A percentile compares a stretch with the other conserved stretches of the same genome.
phyloP scores from a whole-genome alignment of 495 filamentous ascomycete species.

The Schizothecium vesticola region DNA sequence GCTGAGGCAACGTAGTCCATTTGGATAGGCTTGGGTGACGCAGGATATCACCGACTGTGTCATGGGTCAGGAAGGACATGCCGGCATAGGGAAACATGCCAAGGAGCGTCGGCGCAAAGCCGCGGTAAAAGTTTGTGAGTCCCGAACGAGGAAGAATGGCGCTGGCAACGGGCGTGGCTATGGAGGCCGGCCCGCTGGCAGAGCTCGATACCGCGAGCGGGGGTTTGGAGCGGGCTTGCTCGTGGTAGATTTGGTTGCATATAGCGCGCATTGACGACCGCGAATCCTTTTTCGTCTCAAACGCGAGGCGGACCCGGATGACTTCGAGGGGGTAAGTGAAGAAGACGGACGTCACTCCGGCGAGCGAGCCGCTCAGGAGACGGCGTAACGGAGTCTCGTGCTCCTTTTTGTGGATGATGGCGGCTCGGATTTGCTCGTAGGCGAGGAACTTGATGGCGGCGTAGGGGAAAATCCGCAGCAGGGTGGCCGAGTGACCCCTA shows the following conservation, averaged over 20 bases:
- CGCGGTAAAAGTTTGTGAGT: constrained; percentile 87
- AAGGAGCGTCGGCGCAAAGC: constrained; percentile 79
- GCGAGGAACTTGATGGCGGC: constrained; percentile 96
- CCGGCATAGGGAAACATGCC: constrained; percentile 98
- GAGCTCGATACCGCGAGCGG: not conserved
- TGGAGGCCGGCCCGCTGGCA: constrained; percentile 16
- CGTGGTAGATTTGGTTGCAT: constrained; percentile 77
- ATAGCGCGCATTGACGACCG: constrained; percentile 64
- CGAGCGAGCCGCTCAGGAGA: constrained; percentile 70
- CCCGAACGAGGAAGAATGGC: constrained; percentile 56
- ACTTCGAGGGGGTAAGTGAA: constrained; percentile 94
- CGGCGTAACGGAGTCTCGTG: constrained; percentile 79
- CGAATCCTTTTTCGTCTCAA: constrained; percentile 72
- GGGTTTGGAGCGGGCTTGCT: constrained; percentile 41
- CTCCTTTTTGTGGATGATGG: constrained; percentile 61
- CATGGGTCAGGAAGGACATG: constrained; percentile 94
- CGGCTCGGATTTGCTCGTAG: constrained; percentile 85
- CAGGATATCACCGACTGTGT: constrained; percentile 75
- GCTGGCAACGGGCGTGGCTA: constrained; percentile 27
- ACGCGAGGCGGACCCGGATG: constrained; percentile 85
- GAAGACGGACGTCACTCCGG: constrained; percentile 86
- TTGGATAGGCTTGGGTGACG: constrained; percentile 57
- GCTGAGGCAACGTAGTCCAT: constrained; percentile 58
- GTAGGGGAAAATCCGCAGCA: constrained; percentile 95
- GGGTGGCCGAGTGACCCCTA: constrained; percentile 87